These are phyloP conservation scores for Thalassiosira ordinaria DNA, from an alignment of 352 stramenopile species.

Conservation along the genomic window DNA sequence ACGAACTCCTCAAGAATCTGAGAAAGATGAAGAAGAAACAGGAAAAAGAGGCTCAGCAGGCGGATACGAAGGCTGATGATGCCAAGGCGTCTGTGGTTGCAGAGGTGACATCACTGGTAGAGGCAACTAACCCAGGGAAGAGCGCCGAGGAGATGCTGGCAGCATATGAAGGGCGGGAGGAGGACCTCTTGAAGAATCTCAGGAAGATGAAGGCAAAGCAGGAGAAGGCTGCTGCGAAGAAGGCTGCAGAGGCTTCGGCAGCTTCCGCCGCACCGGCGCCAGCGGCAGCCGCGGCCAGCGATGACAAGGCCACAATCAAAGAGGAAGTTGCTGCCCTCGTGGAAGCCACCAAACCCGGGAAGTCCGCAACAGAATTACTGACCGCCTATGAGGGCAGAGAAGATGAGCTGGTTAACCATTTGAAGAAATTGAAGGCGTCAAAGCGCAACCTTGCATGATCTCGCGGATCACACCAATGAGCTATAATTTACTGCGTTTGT, in stretches of 20 bases:
- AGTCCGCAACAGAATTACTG: slow-evolving; percentile 33
- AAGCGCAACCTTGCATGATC: too few species aligned
- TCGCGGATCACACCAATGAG: too few species aligned
- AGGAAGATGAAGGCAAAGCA: slow-evolving; percentile 17
- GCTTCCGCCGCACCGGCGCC: too few species aligned
- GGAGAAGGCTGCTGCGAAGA: not conserved
- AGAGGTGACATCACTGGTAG: too few species aligned
- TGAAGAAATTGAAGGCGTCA: slow-evolving; percentile 14
- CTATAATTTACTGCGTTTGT: too few species aligned
- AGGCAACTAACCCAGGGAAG: slow-evolving; percentile 14
- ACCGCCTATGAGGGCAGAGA: slow-evolving; percentile 35
- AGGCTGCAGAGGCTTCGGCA: too few species aligned
- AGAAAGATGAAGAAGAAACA: too few species aligned
- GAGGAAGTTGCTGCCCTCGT: slow-evolving; percentile 16
- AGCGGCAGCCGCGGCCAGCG: too few species aligned
- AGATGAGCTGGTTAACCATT: slow-evolving; percentile 27
- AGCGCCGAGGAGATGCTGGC: slow-evolving; percentile 19
- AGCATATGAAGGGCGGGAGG: slow-evolving; percentile 10
- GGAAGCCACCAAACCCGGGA: slow-evolving; percentile 2
- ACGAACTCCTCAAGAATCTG: too few species aligned
- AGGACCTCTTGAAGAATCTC: slow-evolving; percentile 20
- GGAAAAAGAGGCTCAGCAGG: too few species aligned
- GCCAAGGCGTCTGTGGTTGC: too few species aligned
- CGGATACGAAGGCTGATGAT: too few species aligned
- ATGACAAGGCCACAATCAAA: not conserved